Evolutionary conservation across 208 protist species (phyloP).

Genomic region (Leishmania amazonensis): DNA sequence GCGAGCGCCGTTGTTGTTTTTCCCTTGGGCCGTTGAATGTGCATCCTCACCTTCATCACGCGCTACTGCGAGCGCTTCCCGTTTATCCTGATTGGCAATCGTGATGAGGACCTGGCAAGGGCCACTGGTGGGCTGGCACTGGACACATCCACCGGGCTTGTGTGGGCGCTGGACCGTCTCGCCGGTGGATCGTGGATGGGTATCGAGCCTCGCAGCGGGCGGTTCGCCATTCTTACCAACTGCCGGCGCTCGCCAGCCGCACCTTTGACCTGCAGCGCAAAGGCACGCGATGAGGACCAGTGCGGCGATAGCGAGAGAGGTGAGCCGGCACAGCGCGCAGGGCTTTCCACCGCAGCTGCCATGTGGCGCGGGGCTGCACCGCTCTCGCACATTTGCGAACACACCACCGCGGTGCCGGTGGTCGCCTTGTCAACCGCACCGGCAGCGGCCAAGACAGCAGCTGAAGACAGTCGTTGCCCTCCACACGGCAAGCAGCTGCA

Average conservation of each 20-base stretch:
- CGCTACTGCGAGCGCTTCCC: constrained; percentile 57
- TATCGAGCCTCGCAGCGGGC: constrained; percentile 48
- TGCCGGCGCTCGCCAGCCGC: constrained; percentile 45
- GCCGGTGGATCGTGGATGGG: constrained; percentile 76
- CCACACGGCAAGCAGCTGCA: background rate
- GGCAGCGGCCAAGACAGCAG: background rate
- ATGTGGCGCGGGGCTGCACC: constrained; percentile 54
- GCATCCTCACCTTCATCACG: constrained; percentile 62
- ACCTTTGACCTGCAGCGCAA: constrained; percentile 20
- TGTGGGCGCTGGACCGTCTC: constrained; percentile 53
- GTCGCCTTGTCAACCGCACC: background rate
- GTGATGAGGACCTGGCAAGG: constrained; percentile 54
- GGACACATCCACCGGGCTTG: constrained; percentile 31
- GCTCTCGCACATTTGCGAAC: constrained; percentile 32
- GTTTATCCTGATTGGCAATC: constrained; percentile 62
- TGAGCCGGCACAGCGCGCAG: background rate
- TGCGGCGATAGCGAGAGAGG: background rate
- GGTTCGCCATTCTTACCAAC: constrained; percentile 65
- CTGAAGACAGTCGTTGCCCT: background rate
- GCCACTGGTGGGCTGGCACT: constrained; percentile 37
- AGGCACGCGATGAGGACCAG: background rate
- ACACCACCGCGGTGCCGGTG: constrained; percentile 38
- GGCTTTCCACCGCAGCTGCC: background rate
- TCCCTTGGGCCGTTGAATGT: constrained; percentile 37
- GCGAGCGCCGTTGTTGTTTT: background rate